phyloP scores from a whole-genome alignment of 768 basidiomycete genomes.

The Lentinus tigrinus region DNA sequence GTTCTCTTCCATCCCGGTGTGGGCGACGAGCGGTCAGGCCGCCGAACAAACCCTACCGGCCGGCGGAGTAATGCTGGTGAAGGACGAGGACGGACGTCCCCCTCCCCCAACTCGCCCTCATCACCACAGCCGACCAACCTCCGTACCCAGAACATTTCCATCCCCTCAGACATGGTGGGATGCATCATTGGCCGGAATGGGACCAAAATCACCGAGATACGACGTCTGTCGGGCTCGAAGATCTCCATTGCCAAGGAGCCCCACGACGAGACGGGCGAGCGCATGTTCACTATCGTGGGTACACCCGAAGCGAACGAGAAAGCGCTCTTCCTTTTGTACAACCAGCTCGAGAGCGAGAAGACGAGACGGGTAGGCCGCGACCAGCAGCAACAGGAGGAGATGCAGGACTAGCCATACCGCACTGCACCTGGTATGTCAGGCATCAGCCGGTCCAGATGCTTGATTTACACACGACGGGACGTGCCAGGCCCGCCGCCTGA shows the following conservation, averaged over 20 bases:
- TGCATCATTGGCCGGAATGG: conserved; percentile 96
- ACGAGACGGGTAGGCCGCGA: conserved; percentile 88
- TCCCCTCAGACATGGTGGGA: conserved; percentile 99
- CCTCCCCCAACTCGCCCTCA: conserved; percentile 51
- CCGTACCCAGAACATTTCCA: conserved; percentile 98
- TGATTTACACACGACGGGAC: conserved; percentile 2
- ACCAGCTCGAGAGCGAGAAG: conserved; percentile 95
- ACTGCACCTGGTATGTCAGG: neutral
- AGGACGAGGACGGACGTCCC: conserved; percentile 45
- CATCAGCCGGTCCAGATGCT: conserved; percentile 1
- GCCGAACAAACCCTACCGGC: conserved; percentile 64
- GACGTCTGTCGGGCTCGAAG: conserved; percentile 94
- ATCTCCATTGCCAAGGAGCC: conserved; percentile 99
- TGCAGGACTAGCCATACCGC: conserved; percentile 28
- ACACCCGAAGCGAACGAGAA: conserved; percentile 97
- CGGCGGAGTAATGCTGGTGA: conserved; percentile 28
- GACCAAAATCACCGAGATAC: conserved; percentile 98
- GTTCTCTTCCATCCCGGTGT: conserved; percentile 94
- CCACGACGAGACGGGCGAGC: conserved; percentile 98
- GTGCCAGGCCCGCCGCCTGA: neutral
- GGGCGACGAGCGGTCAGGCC: conserved; percentile 70
- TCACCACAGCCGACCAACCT: conserved; percentile 65
- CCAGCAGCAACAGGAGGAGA: conserved; percentile 71
- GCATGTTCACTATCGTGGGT: conserved; percentile 99
- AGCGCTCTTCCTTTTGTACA: conserved; percentile 95